Base-by-base conservation (phyloP, 1,284 basidiomycete species). In the Calocybe gambosa region DNA sequence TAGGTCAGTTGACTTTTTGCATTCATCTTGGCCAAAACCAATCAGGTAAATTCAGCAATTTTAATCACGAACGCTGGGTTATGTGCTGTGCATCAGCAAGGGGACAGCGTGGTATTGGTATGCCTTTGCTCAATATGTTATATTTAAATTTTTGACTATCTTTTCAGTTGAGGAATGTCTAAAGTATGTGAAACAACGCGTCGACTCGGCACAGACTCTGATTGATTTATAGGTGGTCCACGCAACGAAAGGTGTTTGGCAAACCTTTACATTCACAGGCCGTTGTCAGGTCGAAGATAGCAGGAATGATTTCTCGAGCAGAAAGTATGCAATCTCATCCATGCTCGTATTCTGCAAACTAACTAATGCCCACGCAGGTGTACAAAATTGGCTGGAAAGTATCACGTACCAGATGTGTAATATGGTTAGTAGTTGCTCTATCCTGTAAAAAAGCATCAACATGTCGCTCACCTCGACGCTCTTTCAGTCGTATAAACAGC, bases 351-450 rank as follows among this genome's bases (percentile, higher is more conserved):
- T 29, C 26, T 29, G 28, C 74, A 1, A 3, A 8, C 8, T 38
- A 18, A 15, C 9, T 7, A 36, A 5, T 1, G 3, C 18, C 19
- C 9, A 12, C 21, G 6, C 8, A 45, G 43, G 35, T 18, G 18
- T 25, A 38, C 93, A 96, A 60, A 79, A 77, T 40, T 96, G 92
- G 91, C 68, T 95, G 19, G 93, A 97, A 68, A 86, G 80, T 58
- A 71, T 95, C 50, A 94, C 92, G 0, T 83, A 85, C 63, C 92
- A 95, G 66, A 95, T 95, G 92, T 82, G 77, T 62, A 83, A 93
- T 58, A 93, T 93, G 89, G 78, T 78, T 28, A 35, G 62, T 41
- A 31, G 25, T 36, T 37, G 26, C 12, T 25, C 18, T 42, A 12
- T 6, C n/a, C 9, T 23, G 23, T 2, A 0, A n/a, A 13, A 13